Base-by-base conservation (phyloP, 2,329 filamentous ascomycete genomes). In the Cytospora mali region DNA sequence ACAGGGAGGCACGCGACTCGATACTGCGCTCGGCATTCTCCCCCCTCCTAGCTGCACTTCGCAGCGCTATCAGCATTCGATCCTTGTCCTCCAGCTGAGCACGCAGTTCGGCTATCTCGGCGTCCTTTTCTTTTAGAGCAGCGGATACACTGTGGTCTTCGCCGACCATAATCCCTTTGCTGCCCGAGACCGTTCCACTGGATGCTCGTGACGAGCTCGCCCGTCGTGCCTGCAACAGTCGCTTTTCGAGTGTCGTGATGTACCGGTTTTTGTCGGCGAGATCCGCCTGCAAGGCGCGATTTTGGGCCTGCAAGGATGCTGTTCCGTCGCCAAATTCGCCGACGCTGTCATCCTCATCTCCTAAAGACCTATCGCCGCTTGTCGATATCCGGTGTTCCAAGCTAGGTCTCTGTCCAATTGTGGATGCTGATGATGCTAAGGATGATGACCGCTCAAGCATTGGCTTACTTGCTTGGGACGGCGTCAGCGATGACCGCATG, bases 221-320 rank as follows among this genome's bases (percentile, higher is more conserved):
- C 54, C 94, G 84, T 48, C 95, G 85, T 42, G 95, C 95, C 72
- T 99, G 95, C 35, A 98, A 81, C 1, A 99, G 80, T 28, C 95
- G 87, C 76, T 96, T 96, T 78, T 99, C 95, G 14, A 99, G 78
- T 0, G 95, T 98, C 29, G 90, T 85, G 69, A 98, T 98, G 75
- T 99, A 99, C 33, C 95, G 90, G 70, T 95, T 98, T 79, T 97
- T 97, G 77, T 99, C 95, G n/a, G 85, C 86, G 53, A 99, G 84
- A 74, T 99, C 95, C n/a, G 93, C 87, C 74, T 97, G 95, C 54
- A 99, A 79, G n/a, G 96, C 91, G 55, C 88, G 87, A 69, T 97
- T 93, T 72, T 97, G 95, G n/a, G 91, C 86, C 50, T 88, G 80
- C 55, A 96, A 77, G 27, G 90, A 92, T 9, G 95, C 95, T 28